Percentiles rank a stretch among this genome's conserved stretches.
These are phyloP conservation scores for Cyclocybe cylindracea DNA, from an alignment of 768 basidiomycete species.

Conservation along the genomic window DNA sequence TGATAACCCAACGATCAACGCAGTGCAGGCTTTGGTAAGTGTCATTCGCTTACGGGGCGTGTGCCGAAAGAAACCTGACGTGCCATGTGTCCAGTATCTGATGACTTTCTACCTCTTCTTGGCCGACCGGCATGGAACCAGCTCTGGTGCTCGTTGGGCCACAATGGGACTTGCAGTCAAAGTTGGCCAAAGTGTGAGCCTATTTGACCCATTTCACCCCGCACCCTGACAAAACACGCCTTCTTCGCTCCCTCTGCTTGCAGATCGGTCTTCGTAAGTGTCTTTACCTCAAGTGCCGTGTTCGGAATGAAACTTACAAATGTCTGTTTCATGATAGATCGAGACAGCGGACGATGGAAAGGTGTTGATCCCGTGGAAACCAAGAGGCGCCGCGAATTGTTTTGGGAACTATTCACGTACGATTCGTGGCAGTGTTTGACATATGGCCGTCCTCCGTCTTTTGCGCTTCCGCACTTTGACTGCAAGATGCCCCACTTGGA, in stretches of 20 bases:
- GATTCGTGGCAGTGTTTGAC: constrained; percentile 65
- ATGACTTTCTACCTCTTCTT: constrained; percentile 75
- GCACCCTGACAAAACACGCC: constrained; percentile 11
- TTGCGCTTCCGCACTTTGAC: constrained; percentile 66
- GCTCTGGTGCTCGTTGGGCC: constrained; percentile 65
- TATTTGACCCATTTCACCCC: constrained; percentile 15
- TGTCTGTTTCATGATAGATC: constrained; percentile 41
- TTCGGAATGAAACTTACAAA: neutral
- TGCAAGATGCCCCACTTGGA: constrained; percentile 58
- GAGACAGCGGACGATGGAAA: constrained; percentile 71
- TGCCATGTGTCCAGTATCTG: constrained; percentile 45
- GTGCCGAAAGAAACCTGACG: neutral
- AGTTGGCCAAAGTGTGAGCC: constrained; percentile 67
- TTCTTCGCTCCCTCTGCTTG: neutral
- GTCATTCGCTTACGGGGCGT: neutral
- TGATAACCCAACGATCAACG: constrained; percentile 66
- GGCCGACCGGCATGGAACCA: constrained; percentile 66
- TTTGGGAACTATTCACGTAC: constrained; percentile 65
- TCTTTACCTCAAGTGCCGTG: neutral
- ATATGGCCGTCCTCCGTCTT: constrained; percentile 70
- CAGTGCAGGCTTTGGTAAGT: constrained; percentile 67
- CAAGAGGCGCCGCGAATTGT: constrained; percentile 61
- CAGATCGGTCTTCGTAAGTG: constrained; percentile 73
- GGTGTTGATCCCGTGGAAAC: constrained; percentile 55
- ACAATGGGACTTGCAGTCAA: constrained; percentile 72